Conservation (phyloP, 2,329 filamentous ascomycete species). For the Phaeosphaeria sp. region DNA sequence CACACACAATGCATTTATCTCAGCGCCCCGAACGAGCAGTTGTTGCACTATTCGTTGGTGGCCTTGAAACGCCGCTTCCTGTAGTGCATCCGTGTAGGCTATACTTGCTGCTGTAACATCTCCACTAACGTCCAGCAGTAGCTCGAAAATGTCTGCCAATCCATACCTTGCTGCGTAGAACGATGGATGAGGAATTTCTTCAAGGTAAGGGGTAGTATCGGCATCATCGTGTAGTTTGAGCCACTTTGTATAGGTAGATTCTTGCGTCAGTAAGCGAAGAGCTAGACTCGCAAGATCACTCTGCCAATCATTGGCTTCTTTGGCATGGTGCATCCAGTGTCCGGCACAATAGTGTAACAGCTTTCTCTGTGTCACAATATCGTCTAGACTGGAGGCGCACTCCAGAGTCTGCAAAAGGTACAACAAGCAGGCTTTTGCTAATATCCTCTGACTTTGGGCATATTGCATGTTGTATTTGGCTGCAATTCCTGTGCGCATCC, state of each 20-base stretch:
- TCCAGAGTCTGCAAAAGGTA: not conserved
- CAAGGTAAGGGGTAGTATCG: too few species aligned
- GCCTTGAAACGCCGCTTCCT: not conserved
- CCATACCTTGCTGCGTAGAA: not conserved
- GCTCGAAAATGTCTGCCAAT: not conserved
- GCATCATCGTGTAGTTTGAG: not conserved
- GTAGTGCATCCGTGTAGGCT: not conserved
- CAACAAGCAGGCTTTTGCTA: not conserved
- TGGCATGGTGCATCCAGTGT: not conserved
- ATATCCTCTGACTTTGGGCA: not conserved
- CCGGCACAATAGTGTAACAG: not conserved
- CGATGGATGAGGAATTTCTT: not conserved
- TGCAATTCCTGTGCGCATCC: not conserved
- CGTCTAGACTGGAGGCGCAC: not conserved
- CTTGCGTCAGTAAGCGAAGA: not conserved
- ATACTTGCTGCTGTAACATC: too few species aligned
- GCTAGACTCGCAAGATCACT: not conserved
- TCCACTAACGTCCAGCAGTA: not conserved
- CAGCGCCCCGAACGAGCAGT: not conserved
- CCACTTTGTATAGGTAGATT: not conserved
- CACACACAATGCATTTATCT: not conserved
- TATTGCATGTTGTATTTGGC: not conserved
- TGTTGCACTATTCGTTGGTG: not conserved
- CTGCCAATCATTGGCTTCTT: not conserved
- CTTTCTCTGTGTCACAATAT: not conserved